Conservation (phyloP, 1,284 basidiomycete species). For the Xerocomus minutiporus region DNA sequence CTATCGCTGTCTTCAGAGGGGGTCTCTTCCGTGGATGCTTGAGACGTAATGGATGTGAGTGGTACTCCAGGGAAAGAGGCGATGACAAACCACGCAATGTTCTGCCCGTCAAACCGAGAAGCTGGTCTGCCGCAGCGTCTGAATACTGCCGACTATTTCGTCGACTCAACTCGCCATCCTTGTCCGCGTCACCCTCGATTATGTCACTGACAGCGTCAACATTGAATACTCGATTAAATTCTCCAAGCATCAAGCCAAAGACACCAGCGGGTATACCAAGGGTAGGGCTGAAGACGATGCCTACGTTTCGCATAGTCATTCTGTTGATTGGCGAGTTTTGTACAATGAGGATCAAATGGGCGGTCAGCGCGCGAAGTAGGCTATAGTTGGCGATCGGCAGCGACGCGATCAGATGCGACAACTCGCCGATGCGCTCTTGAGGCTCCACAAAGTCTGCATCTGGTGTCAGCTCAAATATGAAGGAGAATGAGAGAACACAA, state of each 20-base stretch:
- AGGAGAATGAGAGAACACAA: constrained; percentile 31
- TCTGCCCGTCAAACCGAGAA: constrained; percentile 70
- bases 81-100: constrained; percentile 51
- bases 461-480: constrained; percentile 10
- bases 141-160: constrained; percentile 78
- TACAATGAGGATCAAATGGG: constrained; percentile 95
- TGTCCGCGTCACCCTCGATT: constrained; percentile 31
- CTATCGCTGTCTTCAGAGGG: constrained; percentile 68
- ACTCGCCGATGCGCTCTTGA: constrained; percentile 82
- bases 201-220: constrained; percentile 49
- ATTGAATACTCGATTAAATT: constrained; percentile 88
- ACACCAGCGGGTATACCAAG: constrained; percentile 93
- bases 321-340: constrained; percentile 89
- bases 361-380: constrained; percentile 85
- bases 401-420: constrained; percentile 80
- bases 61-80: constrained; percentile 9
- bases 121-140: constrained; percentile 71
- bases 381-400: constrained; percentile 93
- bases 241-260: constrained; percentile 87
- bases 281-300: constrained; percentile 96
- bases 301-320: constrained; percentile 98
- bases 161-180: constrained; percentile 42
- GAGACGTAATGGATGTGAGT: constrained; percentile 11
- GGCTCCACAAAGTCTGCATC: constrained; percentile 78
- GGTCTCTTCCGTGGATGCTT: constrained; percentile 53